phyloP scores from a whole-genome alignment of 148 eudicot genomes.

The Chenopodium quinoa region DNA sequence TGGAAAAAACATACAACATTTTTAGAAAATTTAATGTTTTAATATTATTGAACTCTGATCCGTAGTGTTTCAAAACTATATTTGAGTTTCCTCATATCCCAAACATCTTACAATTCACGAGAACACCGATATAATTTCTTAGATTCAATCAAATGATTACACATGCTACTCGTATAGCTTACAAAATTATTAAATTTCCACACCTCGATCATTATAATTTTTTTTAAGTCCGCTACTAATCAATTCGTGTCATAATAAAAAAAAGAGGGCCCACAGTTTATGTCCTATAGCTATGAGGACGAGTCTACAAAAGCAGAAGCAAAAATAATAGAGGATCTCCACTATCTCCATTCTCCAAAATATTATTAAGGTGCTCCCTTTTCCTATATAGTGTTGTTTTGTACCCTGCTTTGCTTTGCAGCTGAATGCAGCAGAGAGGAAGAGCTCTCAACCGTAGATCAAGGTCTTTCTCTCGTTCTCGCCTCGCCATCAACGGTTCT shows the following conservation, averaged over 20 bases:
- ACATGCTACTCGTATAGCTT: no score
- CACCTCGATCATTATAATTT: no score
- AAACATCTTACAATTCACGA: no score
- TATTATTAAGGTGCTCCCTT: neutral
- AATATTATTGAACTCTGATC: no score
- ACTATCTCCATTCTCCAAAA: neutral
- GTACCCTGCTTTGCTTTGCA: neutral
- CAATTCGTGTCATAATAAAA: neutral
- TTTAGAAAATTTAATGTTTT: no score
- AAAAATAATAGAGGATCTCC: constrained; percentile 7
- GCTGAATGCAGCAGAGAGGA: constrained; percentile 72
- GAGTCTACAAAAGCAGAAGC: constrained; percentile 8
- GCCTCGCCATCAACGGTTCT: constrained; percentile 77
- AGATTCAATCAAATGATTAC: no score
- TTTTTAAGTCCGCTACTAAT: neutral
- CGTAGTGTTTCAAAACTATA: no score
- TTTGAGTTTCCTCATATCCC: no score
- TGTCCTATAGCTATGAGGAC: neutral
- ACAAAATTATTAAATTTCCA: no score
- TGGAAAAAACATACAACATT: no score
- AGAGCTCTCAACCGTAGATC: constrained; percentile 56
- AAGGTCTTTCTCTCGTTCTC: constrained; percentile 71
- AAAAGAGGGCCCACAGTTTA: neutral
- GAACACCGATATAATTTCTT: no score
- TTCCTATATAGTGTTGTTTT: no score